A percentile compares a stretch with the other conserved stretches of the same genome.
Conservation (phyloP, 2,329 filamentous ascomycete genomes). For the Bisporella sp. region DNA sequence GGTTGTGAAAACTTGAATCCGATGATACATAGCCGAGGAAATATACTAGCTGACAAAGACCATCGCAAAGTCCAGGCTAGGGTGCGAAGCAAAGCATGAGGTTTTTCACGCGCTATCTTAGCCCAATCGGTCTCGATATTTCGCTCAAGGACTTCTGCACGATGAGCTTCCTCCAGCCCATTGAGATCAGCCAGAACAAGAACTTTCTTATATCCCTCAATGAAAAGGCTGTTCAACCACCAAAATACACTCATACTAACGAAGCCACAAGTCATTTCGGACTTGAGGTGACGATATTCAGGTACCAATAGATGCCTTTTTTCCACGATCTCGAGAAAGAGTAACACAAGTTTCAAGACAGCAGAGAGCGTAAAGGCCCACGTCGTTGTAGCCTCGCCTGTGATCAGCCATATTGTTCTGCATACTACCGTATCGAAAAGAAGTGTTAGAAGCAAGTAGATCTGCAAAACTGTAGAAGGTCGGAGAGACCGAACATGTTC, state of each 20-base stretch:
- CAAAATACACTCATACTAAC: conserved; percentile 29
- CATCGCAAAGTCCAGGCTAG: conserved; percentile 10
- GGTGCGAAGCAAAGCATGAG: conserved; percentile 9
- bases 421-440: conserved; percentile 12
- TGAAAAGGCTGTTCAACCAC: conserved; percentile 31
- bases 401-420: conserved; percentile 16
- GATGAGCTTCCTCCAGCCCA: conserved; percentile 10
- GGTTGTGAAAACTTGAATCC: conserved; percentile 19
- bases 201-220: conserved; percentile 24
- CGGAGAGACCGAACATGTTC: conserved; percentile 3
- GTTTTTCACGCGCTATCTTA: conserved; percentile 2
- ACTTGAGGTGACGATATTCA: conserved; percentile 11
- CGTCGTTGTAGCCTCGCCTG: conserved; percentile 13
- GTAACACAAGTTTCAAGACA: conserved; percentile 13
- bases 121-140: conserved; percentile 10
- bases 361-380: conserved; percentile 8
- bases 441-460: conserved; percentile 12
- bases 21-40: conserved; percentile 17
- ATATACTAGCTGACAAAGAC: conserved; percentile 9
- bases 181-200: conserved; percentile 26
- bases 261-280: conserved; percentile 28
- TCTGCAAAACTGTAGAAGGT: conserved; percentile 7
- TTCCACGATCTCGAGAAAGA: conserved; percentile 15
- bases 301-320: conserved; percentile 11
- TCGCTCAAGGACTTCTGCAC: conserved; percentile 5